Percentiles rank a stretch among this genome's conserved stretches.
phyloP scores from a whole-genome alignment of 2,329 filamentous ascomycete species.

The Ophiocordyceps unilateralis region DNA sequence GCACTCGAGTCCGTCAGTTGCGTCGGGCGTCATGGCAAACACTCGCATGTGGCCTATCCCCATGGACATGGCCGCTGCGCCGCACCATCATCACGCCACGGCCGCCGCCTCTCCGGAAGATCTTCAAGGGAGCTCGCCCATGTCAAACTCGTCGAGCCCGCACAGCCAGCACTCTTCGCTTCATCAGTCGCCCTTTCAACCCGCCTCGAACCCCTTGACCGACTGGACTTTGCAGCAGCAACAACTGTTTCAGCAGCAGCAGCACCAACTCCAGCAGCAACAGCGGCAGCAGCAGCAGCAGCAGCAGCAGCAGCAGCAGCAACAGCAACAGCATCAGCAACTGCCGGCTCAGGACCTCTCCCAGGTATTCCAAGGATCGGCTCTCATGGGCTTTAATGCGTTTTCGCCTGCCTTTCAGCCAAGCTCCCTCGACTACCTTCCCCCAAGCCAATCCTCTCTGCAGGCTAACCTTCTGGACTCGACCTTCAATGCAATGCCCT shows the following conservation, averaged over 20 bases:
- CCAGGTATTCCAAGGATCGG: slow-evolving; percentile 38
- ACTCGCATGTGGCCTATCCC: slow-evolving; percentile 30
- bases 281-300: slow-evolving; percentile 28
- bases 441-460: slow-evolving; percentile 43
- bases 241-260: slow-evolving; percentile 26
- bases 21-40: slow-evolving; percentile 18
- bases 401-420: slow-evolving; percentile 35
- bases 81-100: slow-evolving; percentile 22
- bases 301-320: slow-evolving; percentile 8
- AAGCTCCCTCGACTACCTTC: slow-evolving; percentile 42
- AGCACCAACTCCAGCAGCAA: slow-evolving; percentile 22
- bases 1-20: slow-evolving; percentile 15
- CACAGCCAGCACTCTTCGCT: slow-evolving; percentile 30
- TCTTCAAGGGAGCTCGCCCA: slow-evolving; percentile 27
- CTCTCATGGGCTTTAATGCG: slow-evolving; percentile 36
- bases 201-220: slow-evolving; percentile 32
- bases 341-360: slow-evolving; percentile 28
- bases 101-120: slow-evolving; percentile 34
- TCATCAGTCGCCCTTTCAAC: slow-evolving; percentile 38
- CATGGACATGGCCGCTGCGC: slow-evolving; percentile 31
- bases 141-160: slow-evolving; percentile 33
- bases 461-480: slow-evolving; percentile 47
- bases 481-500: slow-evolving; percentile 39
- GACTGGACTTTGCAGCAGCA: slow-evolving; percentile 43
- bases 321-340: slow-evolving; percentile 14